Conservation (phyloP, 2,329 filamentous ascomycete genomes). For the Verticillium klebahnii region DNA sequence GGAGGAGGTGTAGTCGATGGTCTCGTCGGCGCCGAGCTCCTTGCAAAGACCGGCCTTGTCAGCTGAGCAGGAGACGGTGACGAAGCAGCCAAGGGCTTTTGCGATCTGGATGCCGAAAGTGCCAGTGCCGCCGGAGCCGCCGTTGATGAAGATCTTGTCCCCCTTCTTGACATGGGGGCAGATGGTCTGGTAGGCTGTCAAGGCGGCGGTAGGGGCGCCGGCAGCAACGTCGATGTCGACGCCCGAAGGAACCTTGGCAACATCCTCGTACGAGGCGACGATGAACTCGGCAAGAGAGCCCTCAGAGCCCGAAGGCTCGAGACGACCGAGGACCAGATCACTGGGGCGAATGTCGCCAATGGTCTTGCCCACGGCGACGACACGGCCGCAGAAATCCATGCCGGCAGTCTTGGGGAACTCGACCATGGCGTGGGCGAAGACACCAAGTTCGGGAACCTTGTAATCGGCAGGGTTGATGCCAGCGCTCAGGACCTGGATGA, state of each 20-base stretch:
- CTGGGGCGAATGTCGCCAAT: constrained; percentile 28
- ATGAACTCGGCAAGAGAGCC: constrained; percentile 41
- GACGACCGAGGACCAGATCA: constrained; percentile 38
- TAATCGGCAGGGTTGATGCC: constrained; percentile 45
- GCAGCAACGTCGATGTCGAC: constrained; percentile 37
- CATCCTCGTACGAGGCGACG: constrained; percentile 23
- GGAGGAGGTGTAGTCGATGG: constrained; percentile 54
- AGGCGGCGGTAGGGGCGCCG: constrained; percentile 35
- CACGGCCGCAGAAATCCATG: constrained; percentile 47
- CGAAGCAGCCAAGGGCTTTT: constrained; percentile 55
- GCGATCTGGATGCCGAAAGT: constrained; percentile 60
- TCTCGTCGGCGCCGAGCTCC: constrained; percentile 58
- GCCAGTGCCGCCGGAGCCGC: constrained; percentile 59
- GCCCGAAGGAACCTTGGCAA: constrained; percentile 32
- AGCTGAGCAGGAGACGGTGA: constrained; percentile 57
- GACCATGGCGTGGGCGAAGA: constrained; percentile 29
- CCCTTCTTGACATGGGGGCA: constrained; percentile 42
- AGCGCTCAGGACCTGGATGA: constrained; percentile 37
- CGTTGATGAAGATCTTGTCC: constrained; percentile 61
- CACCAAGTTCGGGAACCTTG: constrained; percentile 38
- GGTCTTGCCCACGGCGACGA: constrained; percentile 25
- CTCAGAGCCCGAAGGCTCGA: constrained; percentile 20
- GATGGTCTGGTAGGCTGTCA: constrained; percentile 46
- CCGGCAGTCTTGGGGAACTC: constrained; percentile 37
- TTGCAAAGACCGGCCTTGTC: constrained; percentile 53